phyloP scores from a whole-genome alignment of 352 stramenopile genomes.

The Saprolegnia parasitica region DNA sequence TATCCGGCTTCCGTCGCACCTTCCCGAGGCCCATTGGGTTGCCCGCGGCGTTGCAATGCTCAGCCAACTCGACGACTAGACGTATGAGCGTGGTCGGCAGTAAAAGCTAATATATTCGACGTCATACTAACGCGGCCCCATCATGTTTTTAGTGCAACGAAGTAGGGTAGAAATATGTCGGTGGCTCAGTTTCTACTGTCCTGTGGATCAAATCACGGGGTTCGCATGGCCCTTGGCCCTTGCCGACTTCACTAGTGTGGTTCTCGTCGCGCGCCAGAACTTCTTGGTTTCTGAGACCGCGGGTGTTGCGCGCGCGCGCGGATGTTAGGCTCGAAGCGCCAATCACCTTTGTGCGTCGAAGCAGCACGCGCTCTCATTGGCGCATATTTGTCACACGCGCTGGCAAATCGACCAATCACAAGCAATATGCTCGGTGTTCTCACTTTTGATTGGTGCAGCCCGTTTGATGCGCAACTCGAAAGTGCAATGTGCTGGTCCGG shows the following conservation, averaged over 20 bases:
- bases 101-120: no score
- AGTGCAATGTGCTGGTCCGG: conserved; percentile 10
- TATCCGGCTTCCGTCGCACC: conserved; percentile 81
- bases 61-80: conserved; percentile 82
- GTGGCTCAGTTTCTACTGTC: no score
- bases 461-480: conserved; percentile 1
- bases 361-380: conserved; percentile 4
- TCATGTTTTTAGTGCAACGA: no score
- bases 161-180: no score
- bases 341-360: background rate
- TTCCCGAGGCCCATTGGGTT: conserved; percentile 87
- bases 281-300: no score
- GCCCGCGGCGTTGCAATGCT: conserved; percentile 91
- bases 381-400: background rate
- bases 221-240: no score
- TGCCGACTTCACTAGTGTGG: no score
- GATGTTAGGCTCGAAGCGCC: background rate
- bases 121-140: no score
- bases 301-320: no score
- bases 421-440: background rate
- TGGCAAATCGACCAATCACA: background rate
- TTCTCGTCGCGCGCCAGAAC: no score
- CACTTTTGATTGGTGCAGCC: conserved; percentile 10
- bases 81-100: background rate
- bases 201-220: no score